Percentiles rank a stretch among this genome's conserved stretches.
Conservation (phyloP, 1,284 basidiomycete species). For the Tylopilus sp. region DNA sequence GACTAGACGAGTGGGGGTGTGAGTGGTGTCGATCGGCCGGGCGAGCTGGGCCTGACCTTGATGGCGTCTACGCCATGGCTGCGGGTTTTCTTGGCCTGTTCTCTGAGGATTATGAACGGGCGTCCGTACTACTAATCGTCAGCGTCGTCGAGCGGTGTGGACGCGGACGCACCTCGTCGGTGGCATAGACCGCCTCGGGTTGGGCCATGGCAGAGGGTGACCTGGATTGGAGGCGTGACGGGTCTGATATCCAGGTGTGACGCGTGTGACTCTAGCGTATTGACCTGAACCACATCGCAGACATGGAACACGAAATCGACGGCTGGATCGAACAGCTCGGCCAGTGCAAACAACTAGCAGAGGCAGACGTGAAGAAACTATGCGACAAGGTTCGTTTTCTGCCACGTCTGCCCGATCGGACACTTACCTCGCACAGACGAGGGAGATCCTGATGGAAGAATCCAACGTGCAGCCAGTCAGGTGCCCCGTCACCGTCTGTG, state of each 20-base stretch:
- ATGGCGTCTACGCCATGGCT: conserved; percentile 94
- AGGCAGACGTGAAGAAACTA: conserved; percentile 93
- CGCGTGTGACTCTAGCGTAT: conserved; percentile 26
- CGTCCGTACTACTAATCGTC: conserved; percentile 72
- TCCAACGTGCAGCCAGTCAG: conserved; percentile 96
- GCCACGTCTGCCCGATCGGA: conserved; percentile 12
- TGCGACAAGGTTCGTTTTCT: conserved; percentile 84
- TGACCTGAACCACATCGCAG: conserved; percentile 17
- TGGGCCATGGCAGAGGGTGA: conserved; percentile 32
- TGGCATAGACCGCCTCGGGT: conserved; percentile 74
- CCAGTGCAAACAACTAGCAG: conserved; percentile 96
- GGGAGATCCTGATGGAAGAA: conserved; percentile 97
- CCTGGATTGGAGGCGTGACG: conserved; percentile 23
- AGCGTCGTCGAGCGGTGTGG: neutral
- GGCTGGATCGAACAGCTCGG: conserved; percentile 95
- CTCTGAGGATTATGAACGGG: conserved; percentile 95
- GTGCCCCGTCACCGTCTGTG: conserved; percentile 96
- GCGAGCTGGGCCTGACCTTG: conserved; percentile 56
- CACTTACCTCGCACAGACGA: conserved; percentile 55
- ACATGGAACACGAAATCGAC: conserved; percentile 82
- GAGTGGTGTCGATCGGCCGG: neutral
- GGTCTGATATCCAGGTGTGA: conserved; percentile 27
- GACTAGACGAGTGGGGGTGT: conserved; percentile 46
- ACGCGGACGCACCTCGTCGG: conserved; percentile 68
- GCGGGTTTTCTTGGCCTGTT: conserved; percentile 93